Percentiles rank a stretch among this genome's conserved stretches.
Conservation (phyloP, 176 grass and related monocot genomes). For the sorghum (Sorghum bicolor) region DNA sequence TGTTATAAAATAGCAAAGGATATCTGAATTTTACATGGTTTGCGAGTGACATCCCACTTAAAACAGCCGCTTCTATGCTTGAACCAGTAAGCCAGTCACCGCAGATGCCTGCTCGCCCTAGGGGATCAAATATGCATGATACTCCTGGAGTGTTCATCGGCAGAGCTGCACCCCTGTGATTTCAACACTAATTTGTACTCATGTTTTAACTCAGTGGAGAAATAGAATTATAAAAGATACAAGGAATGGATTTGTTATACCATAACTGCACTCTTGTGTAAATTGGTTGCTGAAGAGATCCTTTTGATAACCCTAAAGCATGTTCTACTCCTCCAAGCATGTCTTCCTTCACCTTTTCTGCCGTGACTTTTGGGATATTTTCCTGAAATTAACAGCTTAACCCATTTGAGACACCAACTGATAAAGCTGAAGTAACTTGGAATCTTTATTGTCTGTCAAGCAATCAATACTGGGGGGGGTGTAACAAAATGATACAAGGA, state of each 20-base stretch:
- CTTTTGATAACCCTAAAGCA: constrained; percentile 70
- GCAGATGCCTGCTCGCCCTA: constrained; percentile 90
- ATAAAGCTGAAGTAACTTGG: constrained; percentile 2
- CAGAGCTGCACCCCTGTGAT: constrained; percentile 84
- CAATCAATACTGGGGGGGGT: background rate
- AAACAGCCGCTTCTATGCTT: constrained; percentile 72
- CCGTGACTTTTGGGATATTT: constrained; percentile 76
- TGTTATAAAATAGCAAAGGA: background rate
- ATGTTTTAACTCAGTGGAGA: background rate
- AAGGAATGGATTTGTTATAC: constrained; percentile 35
- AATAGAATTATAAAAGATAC: background rate
- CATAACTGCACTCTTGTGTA: constrained; percentile 90
- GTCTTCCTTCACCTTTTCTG: constrained; percentile 87
- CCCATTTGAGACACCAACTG: background rate
- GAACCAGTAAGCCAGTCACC: constrained; percentile 94
- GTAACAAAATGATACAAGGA: constrained; percentile 6
- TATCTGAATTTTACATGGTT: constrained; percentile 55
- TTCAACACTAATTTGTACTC: constrained; percentile 3
- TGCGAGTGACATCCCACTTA: constrained; percentile 83
- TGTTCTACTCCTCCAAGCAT: constrained; percentile 79
- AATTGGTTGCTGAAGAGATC: constrained; percentile 76
- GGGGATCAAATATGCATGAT: constrained; percentile 82
- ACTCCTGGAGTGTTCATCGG: constrained; percentile 76
- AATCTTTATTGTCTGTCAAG: background rate
- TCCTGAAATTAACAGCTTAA: constrained; percentile 47